Conservation (phyloP, 164 flowering plant species). For the Houttuynia cordata region DNA sequence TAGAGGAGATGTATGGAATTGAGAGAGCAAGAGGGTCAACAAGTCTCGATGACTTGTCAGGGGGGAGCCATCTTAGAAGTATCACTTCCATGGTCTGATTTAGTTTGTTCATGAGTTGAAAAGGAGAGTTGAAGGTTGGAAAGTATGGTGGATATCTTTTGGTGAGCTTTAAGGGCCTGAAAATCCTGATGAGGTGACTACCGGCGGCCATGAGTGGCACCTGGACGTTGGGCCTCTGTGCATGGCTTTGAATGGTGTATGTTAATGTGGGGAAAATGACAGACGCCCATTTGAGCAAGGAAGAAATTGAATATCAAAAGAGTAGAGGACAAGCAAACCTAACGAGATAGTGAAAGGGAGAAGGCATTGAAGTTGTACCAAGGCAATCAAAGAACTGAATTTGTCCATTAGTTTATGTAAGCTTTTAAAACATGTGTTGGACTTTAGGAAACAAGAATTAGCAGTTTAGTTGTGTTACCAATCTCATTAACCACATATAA, state of each 20-base stretch:
- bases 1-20: neutral
- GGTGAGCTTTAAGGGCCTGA: neutral
- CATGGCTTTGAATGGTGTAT: too few relatives aligned
- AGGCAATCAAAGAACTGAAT: neutral
- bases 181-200: neutral
- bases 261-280: too few relatives aligned
- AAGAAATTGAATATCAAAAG: neutral
- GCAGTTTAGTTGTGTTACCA: too few relatives aligned
- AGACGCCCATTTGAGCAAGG: neutral
- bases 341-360: too few relatives aligned
- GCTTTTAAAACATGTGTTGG: neutral
- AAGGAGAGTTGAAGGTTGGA: too few relatives aligned
- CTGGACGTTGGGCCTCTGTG: neutral
- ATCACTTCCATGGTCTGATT: neutral
- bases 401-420: too few relatives aligned
- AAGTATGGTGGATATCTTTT: too few relatives aligned
- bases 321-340: too few relatives aligned
- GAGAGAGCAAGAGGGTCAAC: neutral
- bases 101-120: too few relatives aligned
- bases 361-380: neutral
- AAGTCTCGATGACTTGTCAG: too few relatives aligned
- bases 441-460: neutral
- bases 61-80: neutral
- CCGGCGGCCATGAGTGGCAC: neutral
- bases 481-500: too few relatives aligned